Evolutionary conservation across 2,329 filamentous ascomycete species (phyloP), one percentile per base, ranked within the genome.

Genomic region (Fusarium tupiense): DNA sequence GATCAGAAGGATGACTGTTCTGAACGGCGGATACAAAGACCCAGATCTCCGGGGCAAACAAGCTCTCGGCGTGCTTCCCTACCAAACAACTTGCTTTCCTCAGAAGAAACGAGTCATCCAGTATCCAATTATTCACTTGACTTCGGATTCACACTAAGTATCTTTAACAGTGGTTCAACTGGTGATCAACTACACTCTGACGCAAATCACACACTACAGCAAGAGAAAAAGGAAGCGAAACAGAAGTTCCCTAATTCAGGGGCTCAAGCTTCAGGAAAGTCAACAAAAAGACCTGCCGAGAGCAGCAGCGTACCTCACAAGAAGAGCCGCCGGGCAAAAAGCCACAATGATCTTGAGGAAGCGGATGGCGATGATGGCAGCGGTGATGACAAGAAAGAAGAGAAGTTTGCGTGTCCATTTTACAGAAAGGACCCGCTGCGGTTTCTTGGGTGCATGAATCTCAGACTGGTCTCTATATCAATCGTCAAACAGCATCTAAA

Each of bases 401-500:
- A 62, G 49, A 54, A 31, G 10, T 62, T 62, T 46, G 59, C 40
- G 14, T 62, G 59, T 20, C 59, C 59, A 5, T 62, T 62, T 33
- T 62, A 56, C 24, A 62, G 59, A 56, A 56, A 40, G 8, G 47
- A 62, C 31, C 59, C 59, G 20, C 29, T 54, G 41, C 49, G 49
- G 16, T 56, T 54, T 20, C 41, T 62, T 22, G 49, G 56, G 8
- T 62, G 59, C 44, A 62, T 62, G 14, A 54, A 40, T 40, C 20
- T 62, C 6, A 56, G 43, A 31, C 29, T 62, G 59, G 38, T 40
- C n/a, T 31, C 37, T 24, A 62, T 62, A 46, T 31, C 59, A 31
- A 50, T 37, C 19, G 59, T 62, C 38, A 62, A 62, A 31, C 59
- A 62, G 22, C 59, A 62, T 11, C 13, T 62, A 22, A 56, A 62